Percentiles rank a stretch among this genome's conserved stretches.
phyloP scores from a whole-genome alignment of 495 filamentous ascomycete genomes.

The Echria macrotheca region DNA sequence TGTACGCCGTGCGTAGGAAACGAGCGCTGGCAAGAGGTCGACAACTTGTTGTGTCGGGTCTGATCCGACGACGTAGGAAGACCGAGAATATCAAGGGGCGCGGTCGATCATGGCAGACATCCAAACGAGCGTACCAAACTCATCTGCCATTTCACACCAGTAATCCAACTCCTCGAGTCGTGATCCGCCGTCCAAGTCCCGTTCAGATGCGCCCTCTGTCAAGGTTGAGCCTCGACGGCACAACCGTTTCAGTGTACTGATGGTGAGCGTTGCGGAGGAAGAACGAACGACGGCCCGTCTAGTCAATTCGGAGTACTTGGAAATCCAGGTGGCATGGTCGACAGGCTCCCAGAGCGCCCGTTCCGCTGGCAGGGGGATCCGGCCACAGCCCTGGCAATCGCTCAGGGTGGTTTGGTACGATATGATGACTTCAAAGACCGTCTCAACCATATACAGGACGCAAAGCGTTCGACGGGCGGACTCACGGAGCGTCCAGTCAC shows the following conservation, averaged over 20 bases:
- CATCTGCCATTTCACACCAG: conserved; percentile 6
- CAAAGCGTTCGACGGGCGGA: neutral
- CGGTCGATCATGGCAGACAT: conserved; percentile 5
- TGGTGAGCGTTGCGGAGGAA: neutral
- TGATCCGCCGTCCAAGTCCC: too few relatives aligned
- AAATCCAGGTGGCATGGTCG: neutral
- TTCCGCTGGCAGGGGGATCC: neutral
- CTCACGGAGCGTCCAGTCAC: neutral
- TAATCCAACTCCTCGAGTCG: neutral
- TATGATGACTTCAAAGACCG: conserved; percentile 6
- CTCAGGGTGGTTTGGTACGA: neutral
- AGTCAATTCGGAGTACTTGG: neutral
- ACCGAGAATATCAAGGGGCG: too few relatives aligned
- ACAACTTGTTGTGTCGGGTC: conserved; percentile 24
- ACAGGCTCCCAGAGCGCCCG: conserved; percentile 1
- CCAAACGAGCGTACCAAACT: conserved; percentile 7
- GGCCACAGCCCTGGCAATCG: neutral
- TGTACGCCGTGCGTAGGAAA: conserved; percentile 50
- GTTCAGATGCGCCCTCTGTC: neutral
- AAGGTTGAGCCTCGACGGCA: too few relatives aligned
- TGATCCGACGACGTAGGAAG: too few relatives aligned
- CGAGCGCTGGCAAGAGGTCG: conserved; percentile 43
- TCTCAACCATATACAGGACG: conserved; percentile 1
- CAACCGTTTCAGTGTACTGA: neutral
- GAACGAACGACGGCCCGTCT: neutral